Evolutionary conservation across 768 basidiomycete genomes (phyloP).

Genomic region (Russula olivacea): DNA sequence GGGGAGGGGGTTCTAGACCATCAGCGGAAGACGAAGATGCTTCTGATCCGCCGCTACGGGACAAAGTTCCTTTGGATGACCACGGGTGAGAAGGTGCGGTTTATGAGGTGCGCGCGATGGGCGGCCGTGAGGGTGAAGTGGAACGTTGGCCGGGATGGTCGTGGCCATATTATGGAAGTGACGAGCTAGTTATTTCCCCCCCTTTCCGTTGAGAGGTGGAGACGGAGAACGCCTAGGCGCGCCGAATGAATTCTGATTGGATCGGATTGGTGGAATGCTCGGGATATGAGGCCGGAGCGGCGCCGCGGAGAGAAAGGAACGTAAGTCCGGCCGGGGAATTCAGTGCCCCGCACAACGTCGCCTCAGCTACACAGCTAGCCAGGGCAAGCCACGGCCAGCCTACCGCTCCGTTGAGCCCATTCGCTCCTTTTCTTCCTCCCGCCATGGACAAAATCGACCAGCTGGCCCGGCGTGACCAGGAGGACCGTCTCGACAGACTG

Average conservation of each 20-base stretch:
- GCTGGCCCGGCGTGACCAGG: constrained; percentile 43
- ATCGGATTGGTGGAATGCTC: constrained; percentile 12
- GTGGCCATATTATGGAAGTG: constrained; percentile 10
- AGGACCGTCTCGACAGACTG: constrained; percentile 28
- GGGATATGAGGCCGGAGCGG: constrained; percentile 25
- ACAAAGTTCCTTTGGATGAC: constrained; percentile 19
- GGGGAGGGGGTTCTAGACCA: constrained; percentile 22
- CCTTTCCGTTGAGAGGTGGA: not conserved
- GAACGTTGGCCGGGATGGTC: constrained; percentile 8
- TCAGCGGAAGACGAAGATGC: constrained; percentile 22
- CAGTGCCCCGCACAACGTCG: constrained; percentile 24
- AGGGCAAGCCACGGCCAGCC: constrained; percentile 44
- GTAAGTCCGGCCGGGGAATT: constrained; percentile 26
- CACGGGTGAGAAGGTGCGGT: constrained; percentile 22
- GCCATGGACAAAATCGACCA: constrained; percentile 58
- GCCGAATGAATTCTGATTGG: constrained; percentile 7
- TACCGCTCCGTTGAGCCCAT: constrained; percentile 38
- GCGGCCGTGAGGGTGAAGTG: constrained; percentile 18
- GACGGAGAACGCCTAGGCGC: not conserved
- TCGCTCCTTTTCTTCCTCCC: constrained; percentile 31
- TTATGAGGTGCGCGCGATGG: constrained; percentile 24
- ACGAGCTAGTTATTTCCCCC: not conserved
- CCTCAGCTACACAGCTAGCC: constrained; percentile 14
- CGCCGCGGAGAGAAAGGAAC: constrained; percentile 26
- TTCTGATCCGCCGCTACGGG: constrained; percentile 25